A percentile compares a stretch with the other conserved stretches of the same genome.
These are phyloP conservation scores for Globisporangium splendens DNA, from an alignment of 352 stramenopile genomes.

Conservation along the genomic window DNA sequence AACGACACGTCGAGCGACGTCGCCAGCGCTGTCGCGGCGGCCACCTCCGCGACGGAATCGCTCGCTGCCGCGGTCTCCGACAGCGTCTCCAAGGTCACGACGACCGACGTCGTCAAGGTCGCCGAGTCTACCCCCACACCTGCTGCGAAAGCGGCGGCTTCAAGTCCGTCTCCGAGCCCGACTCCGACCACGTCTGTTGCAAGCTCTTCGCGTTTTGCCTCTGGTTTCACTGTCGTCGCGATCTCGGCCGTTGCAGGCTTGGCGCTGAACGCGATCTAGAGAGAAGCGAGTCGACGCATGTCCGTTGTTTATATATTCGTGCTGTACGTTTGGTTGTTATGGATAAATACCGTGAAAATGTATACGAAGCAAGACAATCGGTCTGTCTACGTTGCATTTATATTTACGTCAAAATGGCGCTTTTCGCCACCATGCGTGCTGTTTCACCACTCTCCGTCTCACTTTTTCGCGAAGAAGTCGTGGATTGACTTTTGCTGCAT, in stretches of 20 bases:
- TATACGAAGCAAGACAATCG: not conserved
- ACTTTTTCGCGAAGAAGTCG: constrained; percentile 10
- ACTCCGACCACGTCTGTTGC: no score
- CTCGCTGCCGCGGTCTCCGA: constrained; percentile 15
- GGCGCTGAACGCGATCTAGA: not conserved
- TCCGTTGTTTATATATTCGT: constrained; percentile 3
- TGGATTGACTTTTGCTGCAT: constrained; percentile 12
- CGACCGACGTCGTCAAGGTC: constrained; percentile 14
- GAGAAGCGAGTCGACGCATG: not conserved
- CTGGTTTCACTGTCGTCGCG: not conserved
- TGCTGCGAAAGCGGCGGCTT: not conserved
- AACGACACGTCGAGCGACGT: constrained; percentile 5
- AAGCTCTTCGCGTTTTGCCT: not conserved
- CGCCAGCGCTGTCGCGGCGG: constrained; percentile 3
- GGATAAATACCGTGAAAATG: not conserved
- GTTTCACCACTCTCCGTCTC: not conserved
- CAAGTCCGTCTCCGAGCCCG: not conserved
- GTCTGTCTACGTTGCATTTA: no score
- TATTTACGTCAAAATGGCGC: no score
- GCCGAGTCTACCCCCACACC: not conserved
- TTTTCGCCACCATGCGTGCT: no score
- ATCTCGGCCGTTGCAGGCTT: not conserved
- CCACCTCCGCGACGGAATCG: constrained; percentile 2
- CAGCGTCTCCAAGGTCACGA: constrained; percentile 18
- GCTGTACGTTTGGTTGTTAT: not conserved